Conservation (phyloP, 306 rosid genomes). For the Rosa rugosa region DNA sequence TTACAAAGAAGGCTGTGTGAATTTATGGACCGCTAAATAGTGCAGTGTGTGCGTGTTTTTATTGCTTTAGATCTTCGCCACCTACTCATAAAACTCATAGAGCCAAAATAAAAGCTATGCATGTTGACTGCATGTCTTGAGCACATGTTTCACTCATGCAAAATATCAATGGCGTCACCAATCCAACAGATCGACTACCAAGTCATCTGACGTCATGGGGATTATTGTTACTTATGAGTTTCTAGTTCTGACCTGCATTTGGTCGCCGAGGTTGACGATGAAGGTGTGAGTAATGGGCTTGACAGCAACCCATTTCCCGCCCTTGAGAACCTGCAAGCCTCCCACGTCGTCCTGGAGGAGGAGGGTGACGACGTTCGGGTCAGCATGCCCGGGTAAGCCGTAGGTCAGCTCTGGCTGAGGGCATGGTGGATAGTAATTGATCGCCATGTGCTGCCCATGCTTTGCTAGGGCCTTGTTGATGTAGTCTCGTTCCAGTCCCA, state of each 20-base stretch:
- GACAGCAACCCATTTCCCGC: constrained; percentile 31
- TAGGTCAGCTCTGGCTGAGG: constrained; percentile 33
- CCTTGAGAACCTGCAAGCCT: constrained; percentile 28
- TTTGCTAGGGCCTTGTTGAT: constrained; percentile 21
- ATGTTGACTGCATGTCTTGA: neutral
- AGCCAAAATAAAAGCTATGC: neutral
- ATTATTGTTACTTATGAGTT: neutral
- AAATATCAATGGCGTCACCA: neutral
- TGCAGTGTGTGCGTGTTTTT: neutral
- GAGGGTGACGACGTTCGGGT: constrained; percentile 30
- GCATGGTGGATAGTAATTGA: constrained; percentile 32
- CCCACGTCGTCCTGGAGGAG: constrained; percentile 37
- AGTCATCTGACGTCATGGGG: neutral
- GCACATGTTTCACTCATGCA: neutral
- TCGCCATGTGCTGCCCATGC: constrained; percentile 39
- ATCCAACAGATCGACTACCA: neutral
- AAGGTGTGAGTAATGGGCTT: constrained; percentile 28
- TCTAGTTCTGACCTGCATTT: constrained; percentile 24
- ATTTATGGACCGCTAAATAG: neutral
- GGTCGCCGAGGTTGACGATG: constrained; percentile 31
- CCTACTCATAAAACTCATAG: neutral
- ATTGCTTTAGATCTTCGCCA: neutral
- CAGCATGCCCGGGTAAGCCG: constrained; percentile 30
- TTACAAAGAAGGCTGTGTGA: too few relatives aligned
- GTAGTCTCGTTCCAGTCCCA: constrained; percentile 28